Conservation (phyloP, 805 yeast species). For the Pichia pseudocactophila region DNA sequence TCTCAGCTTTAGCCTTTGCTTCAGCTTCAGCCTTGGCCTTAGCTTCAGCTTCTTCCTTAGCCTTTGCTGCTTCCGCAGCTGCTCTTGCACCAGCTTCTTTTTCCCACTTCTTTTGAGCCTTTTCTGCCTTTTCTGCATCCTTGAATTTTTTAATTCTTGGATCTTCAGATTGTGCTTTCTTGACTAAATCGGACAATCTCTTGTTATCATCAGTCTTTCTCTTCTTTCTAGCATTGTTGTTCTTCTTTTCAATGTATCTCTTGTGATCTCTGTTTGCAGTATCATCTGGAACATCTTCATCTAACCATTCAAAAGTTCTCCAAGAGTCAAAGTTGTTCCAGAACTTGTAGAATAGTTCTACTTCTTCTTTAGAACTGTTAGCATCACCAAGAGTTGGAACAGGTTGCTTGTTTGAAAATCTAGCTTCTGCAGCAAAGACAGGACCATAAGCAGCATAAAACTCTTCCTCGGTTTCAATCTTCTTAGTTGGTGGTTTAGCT, state of each 20-base stretch:
- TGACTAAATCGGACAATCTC: constrained; percentile 76
- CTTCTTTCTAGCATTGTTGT: constrained; percentile 93
- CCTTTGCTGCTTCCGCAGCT: constrained; percentile 88
- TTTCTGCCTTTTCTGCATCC: constrained; percentile 89
- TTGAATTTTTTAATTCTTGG: constrained; percentile 92
- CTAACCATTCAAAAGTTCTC: constrained; percentile 96
- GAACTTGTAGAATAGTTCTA: constrained; percentile 82
- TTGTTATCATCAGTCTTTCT: constrained; percentile 95
- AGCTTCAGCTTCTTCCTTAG: constrained; percentile 82
- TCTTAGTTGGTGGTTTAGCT: constrained; percentile 68
- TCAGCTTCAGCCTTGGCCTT: constrained; percentile 69
- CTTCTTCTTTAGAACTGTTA: constrained; percentile 65
- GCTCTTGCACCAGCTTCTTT: constrained; percentile 95
- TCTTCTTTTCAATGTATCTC: constrained; percentile 96
- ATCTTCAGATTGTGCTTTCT: constrained; percentile 81
- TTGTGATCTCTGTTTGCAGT: constrained; percentile 98
- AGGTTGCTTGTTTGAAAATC: constrained; percentile 88
- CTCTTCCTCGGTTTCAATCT: constrained; percentile 32
- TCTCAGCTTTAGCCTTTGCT: constrained; percentile 53
- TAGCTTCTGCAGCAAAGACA: constrained; percentile 80
- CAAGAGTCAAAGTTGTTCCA: constrained; percentile 94
- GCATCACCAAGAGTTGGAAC: constrained; percentile 73
- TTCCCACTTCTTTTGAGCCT: constrained; percentile 95
- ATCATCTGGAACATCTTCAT: constrained; percentile 99
- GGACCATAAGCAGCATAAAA: constrained; percentile 91